phyloP scores from a whole-genome alignment of 2,329 filamentous ascomycete genomes.

The Myriosclerotinia scirpicola region DNA sequence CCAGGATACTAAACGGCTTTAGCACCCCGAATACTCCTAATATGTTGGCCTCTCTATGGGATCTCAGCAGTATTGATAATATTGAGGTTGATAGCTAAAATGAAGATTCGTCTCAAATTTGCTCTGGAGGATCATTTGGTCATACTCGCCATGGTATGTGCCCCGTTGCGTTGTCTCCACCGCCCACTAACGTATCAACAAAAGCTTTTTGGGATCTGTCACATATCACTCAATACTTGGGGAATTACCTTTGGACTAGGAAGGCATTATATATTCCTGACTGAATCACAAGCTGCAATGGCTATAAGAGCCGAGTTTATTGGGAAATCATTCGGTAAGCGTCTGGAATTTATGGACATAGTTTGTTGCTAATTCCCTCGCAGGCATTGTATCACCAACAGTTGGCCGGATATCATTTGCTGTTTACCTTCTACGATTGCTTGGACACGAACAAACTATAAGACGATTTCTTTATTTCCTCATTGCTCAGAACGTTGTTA shows the following conservation, averaged over 20 bases:
- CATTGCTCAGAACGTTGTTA: constrained; percentile 5
- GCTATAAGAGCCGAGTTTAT: constrained; percentile 14
- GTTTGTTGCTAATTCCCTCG: not conserved
- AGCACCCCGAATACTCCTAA: constrained; percentile 2
- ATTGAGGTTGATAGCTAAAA: constrained; percentile 15
- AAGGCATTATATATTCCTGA: constrained; percentile 3
- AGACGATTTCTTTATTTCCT: constrained; percentile 16
- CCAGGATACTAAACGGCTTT: not conserved
- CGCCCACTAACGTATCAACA: not conserved
- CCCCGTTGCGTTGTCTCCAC: not conserved
- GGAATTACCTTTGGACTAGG: constrained; percentile 12
- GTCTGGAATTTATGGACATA: not conserved
- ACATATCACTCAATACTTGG: constrained; percentile 19
- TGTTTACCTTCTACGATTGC: constrained; percentile 7
- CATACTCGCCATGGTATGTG: constrained; percentile 11
- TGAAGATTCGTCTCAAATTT: constrained; percentile 12
- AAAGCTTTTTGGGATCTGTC: constrained; percentile 16
- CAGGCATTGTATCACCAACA: constrained; percentile 16
- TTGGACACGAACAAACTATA: not conserved
- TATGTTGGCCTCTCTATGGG: constrained; percentile 21
- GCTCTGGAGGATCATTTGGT: constrained; percentile 12
- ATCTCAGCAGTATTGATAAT: constrained; percentile 17
- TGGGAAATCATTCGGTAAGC: constrained; percentile 14
- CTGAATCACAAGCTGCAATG: constrained; percentile 4
- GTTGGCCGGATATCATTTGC: constrained; percentile 17